These are phyloP conservation scores for Kodamaea nitidulidarum DNA, from an alignment of 805 yeast genomes.

Conservation along the genomic window DNA sequence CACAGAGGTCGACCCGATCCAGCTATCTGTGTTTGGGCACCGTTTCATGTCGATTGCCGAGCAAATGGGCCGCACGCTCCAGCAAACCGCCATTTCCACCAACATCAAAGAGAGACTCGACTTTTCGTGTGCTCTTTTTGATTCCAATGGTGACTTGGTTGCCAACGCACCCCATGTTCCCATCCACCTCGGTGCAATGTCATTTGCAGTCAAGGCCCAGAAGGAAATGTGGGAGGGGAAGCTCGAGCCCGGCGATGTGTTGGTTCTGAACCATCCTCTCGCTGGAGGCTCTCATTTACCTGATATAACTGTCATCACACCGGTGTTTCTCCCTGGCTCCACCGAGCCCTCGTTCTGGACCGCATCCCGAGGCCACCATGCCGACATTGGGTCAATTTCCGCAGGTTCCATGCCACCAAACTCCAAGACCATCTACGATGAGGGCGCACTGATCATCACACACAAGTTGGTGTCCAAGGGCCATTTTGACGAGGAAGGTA, in stretches of 20 bases:
- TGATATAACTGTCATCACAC: constrained; percentile 83
- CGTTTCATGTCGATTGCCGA: constrained; percentile 63
- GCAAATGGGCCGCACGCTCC: constrained; percentile 44
- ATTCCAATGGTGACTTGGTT: constrained; percentile 38
- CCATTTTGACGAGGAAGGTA: constrained; percentile 66
- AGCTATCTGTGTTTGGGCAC: constrained; percentile 39
- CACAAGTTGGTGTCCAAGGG: constrained; percentile 69
- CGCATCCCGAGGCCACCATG: constrained; percentile 94
- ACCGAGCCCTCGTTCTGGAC: constrained; percentile 70
- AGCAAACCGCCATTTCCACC: constrained; percentile 43
- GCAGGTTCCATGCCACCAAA: constrained; percentile 97
- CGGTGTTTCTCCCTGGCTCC: constrained; percentile 55
- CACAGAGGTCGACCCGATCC: constrained; percentile 32
- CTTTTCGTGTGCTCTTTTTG: constrained; percentile 44
- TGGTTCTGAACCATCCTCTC: constrained; percentile 40
- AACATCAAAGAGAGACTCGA: constrained; percentile 44
- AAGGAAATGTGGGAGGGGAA: constrained; percentile 38
- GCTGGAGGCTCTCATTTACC: constrained; percentile 45
- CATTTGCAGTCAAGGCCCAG: constrained; percentile 44
- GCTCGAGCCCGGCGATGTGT: constrained; percentile 38
- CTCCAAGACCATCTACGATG: constrained; percentile 79
- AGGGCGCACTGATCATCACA: constrained; percentile 84
- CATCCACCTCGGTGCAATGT: constrained; percentile 46
- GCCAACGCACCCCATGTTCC: constrained; percentile 47
- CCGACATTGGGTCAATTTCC: constrained; percentile 88